phyloP scores from a whole-genome alignment of 768 basidiomycete species.

The Trametes cinnabarina region DNA sequence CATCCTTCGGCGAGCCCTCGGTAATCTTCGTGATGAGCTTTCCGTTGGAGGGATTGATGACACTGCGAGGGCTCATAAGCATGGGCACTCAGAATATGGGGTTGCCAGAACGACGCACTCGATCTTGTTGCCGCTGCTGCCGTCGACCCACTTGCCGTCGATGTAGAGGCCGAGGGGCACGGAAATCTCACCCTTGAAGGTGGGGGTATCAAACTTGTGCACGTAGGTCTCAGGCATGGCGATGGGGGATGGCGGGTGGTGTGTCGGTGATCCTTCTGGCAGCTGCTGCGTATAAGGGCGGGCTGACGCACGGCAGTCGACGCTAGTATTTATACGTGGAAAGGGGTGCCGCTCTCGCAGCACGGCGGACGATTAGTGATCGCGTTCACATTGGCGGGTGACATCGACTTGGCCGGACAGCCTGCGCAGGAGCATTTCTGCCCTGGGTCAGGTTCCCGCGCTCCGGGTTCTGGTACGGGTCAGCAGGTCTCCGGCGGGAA shows the following conservation, averaged over 20 bases:
- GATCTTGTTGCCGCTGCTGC: constrained; percentile 55
- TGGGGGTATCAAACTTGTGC: constrained; percentile 50
- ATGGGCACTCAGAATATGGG: background rate
- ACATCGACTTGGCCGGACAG: constrained; percentile 3
- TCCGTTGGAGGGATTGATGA: constrained; percentile 66
- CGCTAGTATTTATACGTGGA: constrained; percentile 11
- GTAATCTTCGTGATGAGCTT: constrained; percentile 56
- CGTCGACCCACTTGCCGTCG: constrained; percentile 62
- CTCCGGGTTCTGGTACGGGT: constrained; percentile 5
- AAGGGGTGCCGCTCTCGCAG: background rate
- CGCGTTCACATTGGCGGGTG: constrained; percentile 5
- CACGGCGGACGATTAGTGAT: constrained; percentile 15
- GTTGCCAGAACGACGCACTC: constrained; percentile 48
- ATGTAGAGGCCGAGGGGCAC: constrained; percentile 73
- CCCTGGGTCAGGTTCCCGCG: constrained; percentile 9
- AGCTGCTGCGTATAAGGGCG: background rate
- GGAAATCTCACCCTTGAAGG: constrained; percentile 56
- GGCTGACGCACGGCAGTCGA: background rate
- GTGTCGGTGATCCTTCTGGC: background rate
- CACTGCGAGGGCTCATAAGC: constrained; percentile 33
- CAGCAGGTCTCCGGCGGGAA: constrained; percentile 14
- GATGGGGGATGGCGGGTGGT: background rate
- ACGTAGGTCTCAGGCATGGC: constrained; percentile 44
- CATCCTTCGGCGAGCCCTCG: constrained; percentile 64
- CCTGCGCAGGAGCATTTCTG: background rate